Evolutionary conservation across 2,329 filamentous ascomycete genomes (phyloP), one percentile per base, ranked within the genome.

Genomic region (Corinectria fuckeliana): DNA sequence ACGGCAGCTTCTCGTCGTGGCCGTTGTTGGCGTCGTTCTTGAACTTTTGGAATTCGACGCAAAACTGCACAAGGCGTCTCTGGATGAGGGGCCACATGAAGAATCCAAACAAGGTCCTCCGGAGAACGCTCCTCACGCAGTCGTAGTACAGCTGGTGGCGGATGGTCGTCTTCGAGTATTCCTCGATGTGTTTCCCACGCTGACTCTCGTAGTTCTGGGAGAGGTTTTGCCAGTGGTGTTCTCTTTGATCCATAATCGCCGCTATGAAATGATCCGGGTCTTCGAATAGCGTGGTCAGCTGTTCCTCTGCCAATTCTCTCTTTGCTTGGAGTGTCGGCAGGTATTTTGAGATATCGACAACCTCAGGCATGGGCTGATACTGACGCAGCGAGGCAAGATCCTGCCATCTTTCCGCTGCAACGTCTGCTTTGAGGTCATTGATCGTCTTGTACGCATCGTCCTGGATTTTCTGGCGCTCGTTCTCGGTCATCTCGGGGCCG

Each of bases 141-240:
- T 64, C 65, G 5, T 45, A 23, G 49, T 69, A 68, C 3, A 69
- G 34, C 5, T 13, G 14, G 8, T 65, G 28, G 9, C 65, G 64
- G 13, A 0, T 2, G 4, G 9, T 16, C 9, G 0, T 2, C 5
- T 11, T 10, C 20, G 34, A 18, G 28, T 69, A 69, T 3, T 30
- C n/a, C 4, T 51, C 45, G 14, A 63, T 60, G 20, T 56, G 14
- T 4, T 2, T 3, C 9, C 41, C 36, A 21, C 18, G 25, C 2
- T n/a, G 11, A 13, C 44, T 18, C 1, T 36, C 30, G 18, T 65
- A 65, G 25, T 52, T 20, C 14, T 56, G 13, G 3, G 26, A 13
- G 5, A 69, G n/a, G 30, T 69, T 69, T 16, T 30, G 32, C 64
- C 64, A 69, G n/a, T 69, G 63, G 21, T 69, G 66, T 5, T 66